Evolutionary conservation across 805 yeast genomes (phyloP), one percentile per base, ranked within the genome.

Genomic region (Myxozyma neglecta): DNA sequence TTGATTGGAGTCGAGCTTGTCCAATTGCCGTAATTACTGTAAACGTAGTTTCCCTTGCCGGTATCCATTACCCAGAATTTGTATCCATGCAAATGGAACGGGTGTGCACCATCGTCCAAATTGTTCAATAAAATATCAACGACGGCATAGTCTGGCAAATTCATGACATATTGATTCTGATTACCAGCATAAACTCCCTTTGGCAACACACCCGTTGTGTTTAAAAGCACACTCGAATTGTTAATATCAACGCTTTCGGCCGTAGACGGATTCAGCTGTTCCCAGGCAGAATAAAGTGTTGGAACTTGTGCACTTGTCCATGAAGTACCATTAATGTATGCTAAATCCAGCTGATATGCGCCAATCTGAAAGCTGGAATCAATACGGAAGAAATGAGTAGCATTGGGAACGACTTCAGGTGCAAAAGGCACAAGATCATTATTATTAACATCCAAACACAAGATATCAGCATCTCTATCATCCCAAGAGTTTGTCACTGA

Each of bases 1-100:
- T 79, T 74, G 85, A 87, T 80, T 62, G 97, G 75, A 29, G 66
- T 67, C 3, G 60, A 48, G 16, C 68, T 54, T 53, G 66, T 58
- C 42, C 70, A 59, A 90, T 70, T 79, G 75, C 50, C 82, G 82
- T 57, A 92, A 75, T 8, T 72, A 73, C 29, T 10, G 2, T 72
- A 70, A 55, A 75, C 74, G 64, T 77, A 78, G 54, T 79, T 73
- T n/a, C 83, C 80, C 68, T 83, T 80, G 69, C 81, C 89, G 6
- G 80, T 69, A 54, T 83, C 87, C 65, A 90, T 72, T 7, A 87
- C 80, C 80, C 92, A 96, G 85, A 90, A 90, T 55, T 76, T 83
- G 74, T 87, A 89, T 59, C 97, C 97, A 76, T 91, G 97, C 71
- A 91, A 79, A 78, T 91, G 97, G 87, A 91, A 90, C 20, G 97